Evolutionary conservation across 768 basidiomycete genomes (phyloP).

Genomic region (Leccinum variicolor): DNA sequence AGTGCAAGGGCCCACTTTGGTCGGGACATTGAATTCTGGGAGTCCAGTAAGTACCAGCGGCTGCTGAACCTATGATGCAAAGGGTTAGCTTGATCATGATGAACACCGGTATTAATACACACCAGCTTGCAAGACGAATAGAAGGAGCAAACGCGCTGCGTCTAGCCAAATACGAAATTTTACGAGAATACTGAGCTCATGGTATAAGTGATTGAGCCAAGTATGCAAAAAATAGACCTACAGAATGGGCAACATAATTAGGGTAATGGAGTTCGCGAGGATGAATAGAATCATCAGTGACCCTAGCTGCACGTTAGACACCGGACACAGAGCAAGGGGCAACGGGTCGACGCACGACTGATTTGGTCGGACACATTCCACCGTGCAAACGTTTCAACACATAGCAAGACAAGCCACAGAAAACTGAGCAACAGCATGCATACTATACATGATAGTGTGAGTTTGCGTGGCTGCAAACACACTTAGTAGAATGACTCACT

Average conservation of each 20-base stretch:
- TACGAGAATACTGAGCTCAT: constrained; percentile 38
- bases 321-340: neutral
- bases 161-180: constrained; percentile 54
- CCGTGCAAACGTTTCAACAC: constrained; percentile 41
- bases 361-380: constrained; percentile 44
- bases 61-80: constrained; percentile 37
- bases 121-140: constrained; percentile 48
- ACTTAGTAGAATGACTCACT: constrained; percentile 15
- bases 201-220: neutral
- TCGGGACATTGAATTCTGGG: constrained; percentile 42
- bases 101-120: constrained; percentile 5
- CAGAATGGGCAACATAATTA: constrained; percentile 43
- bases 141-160: constrained; percentile 44
- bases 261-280: constrained; percentile 36
- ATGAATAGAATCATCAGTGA: constrained; percentile 47
- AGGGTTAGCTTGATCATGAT: neutral
- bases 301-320: constrained; percentile 4
- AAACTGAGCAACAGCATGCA: constrained; percentile 43
- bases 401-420: constrained; percentile 48
- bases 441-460: constrained; percentile 28
- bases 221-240: constrained; percentile 23
- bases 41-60: constrained; percentile 40
- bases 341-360: constrained; percentile 40
- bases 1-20: constrained; percentile 33
- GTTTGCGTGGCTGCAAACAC: neutral